Evolutionary conservation across 805 yeast genomes (phyloP).

Genomic region (Candida ovalis): DNA sequence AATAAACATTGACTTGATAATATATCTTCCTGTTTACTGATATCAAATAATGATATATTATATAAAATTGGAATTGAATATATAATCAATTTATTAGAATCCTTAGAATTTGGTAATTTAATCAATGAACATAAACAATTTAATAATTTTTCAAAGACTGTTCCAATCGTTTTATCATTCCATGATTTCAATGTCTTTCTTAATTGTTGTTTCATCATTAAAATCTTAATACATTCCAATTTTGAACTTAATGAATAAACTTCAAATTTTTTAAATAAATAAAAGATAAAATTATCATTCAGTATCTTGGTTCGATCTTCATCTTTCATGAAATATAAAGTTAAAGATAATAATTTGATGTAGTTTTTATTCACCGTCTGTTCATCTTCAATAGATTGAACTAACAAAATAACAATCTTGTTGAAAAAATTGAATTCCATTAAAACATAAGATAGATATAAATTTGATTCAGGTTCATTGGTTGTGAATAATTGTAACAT

Average conservation of each 20-base stretch:
- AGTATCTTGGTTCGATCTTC: neutral
- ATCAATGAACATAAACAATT: slow-evolving; percentile 11
- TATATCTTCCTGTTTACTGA: slow-evolving; percentile 11
- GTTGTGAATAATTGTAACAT: neutral
- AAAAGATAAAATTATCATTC: neutral
- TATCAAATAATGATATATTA: slow-evolving; percentile 13
- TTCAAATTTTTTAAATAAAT: neutral
- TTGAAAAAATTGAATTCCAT: neutral
- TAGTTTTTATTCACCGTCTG: no score
- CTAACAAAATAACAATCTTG: neutral
- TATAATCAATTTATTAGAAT: slow-evolving; percentile 11
- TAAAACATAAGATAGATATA: neutral
- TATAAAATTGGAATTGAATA: slow-evolving; percentile 13
- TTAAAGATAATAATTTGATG: neutral
- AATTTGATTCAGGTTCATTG: neutral
- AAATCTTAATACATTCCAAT: slow-evolving; percentile 12
- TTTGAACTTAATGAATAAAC: neutral
- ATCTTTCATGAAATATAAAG: neutral
- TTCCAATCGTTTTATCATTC: neutral
- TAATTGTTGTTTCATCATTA: slow-evolving; percentile 1
- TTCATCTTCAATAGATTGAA: neutral
- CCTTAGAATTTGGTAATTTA: slow-evolving; percentile 8
- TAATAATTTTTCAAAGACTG: slow-evolving; percentile 15
- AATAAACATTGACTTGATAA: slow-evolving; percentile 14
- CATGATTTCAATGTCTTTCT: neutral